Evolutionary conservation across 192 early-diverging fungal species (phyloP), one percentile per base, ranked within the genome.

Genomic region (Coemansia sp.): DNA sequence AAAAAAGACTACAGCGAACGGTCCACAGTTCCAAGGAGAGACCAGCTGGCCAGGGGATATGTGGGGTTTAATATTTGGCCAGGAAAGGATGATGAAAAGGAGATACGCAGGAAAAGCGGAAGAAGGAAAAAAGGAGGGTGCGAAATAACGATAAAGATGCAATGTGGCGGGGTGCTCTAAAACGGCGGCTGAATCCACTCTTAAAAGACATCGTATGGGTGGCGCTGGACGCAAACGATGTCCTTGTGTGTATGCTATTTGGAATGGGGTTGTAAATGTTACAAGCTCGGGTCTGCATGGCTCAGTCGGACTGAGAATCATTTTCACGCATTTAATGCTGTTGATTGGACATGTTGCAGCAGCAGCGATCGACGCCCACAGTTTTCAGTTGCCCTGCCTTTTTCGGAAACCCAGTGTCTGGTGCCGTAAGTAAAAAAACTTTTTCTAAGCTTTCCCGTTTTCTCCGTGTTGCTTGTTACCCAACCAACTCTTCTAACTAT

Each of bases 281-380:
- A 59, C 31, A 32, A 59, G 31, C 57, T 20, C 31, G 57, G 39
- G 39, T 46, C 39, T 46, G 39, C 39, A 46, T 46, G 11, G 39
- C 39, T 14, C 39, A 46, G 39, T 46, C 39, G 39, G 39, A 46
- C 39, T 46, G 39, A 46, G 39, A 46, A 46, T 46, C 39, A 46
- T 46, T 17, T 46, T 10, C 11, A 5, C 54, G 68, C 9, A 68
- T 93, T 22, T 46, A 17, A 46, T 46, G 39, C 39, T 17, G 39
- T 46, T 46, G 39, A 46, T 46, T 46, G 39, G 39, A 14, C 39
- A 17, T 46, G 6, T 46, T 46, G 39, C 39, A 46, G 39, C 39
- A 46, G 11, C 39, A 46, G 39, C 39, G 39, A 46, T 46, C 39
- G 39, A 46, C 39, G 17, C 39, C 39, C 39, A 46, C 8, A 17